phyloP scores from a whole-genome alignment of 306 rosid species.

The Corylus heterophylla region DNA sequence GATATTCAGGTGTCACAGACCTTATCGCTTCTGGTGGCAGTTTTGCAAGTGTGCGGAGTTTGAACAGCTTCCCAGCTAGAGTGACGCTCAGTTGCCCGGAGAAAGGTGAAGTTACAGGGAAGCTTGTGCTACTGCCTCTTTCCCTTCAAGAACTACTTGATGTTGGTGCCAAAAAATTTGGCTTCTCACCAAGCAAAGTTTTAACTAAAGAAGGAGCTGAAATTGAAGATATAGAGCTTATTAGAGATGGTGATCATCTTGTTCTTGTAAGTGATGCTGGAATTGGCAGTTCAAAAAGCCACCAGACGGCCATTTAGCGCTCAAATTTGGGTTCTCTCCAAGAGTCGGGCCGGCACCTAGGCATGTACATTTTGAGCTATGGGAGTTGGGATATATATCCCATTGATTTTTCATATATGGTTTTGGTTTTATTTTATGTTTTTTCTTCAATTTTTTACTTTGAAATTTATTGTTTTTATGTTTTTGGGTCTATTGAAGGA shows the following conservation, averaged over 20 bases:
- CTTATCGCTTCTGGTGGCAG: constrained; percentile 12
- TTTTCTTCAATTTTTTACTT: too few species aligned
- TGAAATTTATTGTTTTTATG: too few species aligned
- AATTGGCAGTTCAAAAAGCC: neutral
- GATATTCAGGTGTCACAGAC: constrained; percentile 38
- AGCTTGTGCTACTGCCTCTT: constrained; percentile 56
- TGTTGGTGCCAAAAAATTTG: constrained; percentile 57
- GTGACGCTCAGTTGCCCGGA: constrained; percentile 58
- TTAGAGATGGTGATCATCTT: constrained; percentile 71
- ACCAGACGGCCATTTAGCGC: neutral
- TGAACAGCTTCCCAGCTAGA: constrained; percentile 35
- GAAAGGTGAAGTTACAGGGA: constrained; percentile 40
- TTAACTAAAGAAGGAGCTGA: constrained; percentile 57
- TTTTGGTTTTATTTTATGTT: too few species aligned
- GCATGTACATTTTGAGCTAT: neutral
- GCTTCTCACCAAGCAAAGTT: constrained; percentile 42
- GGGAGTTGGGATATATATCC: neutral
- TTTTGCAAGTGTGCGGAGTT: neutral
- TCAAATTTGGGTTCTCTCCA: neutral
- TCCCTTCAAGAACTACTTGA: constrained; percentile 52
- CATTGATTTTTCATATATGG: neutral
- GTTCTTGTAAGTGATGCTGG: constrained; percentile 33
- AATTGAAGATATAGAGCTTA: constrained; percentile 54
- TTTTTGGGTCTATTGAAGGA: too few species aligned
- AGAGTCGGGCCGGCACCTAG: neutral